These are phyloP conservation scores for Mortierella sp. DNA, from an alignment of 371 early-diverging fungal genomes.

Conservation along the genomic window DNA sequence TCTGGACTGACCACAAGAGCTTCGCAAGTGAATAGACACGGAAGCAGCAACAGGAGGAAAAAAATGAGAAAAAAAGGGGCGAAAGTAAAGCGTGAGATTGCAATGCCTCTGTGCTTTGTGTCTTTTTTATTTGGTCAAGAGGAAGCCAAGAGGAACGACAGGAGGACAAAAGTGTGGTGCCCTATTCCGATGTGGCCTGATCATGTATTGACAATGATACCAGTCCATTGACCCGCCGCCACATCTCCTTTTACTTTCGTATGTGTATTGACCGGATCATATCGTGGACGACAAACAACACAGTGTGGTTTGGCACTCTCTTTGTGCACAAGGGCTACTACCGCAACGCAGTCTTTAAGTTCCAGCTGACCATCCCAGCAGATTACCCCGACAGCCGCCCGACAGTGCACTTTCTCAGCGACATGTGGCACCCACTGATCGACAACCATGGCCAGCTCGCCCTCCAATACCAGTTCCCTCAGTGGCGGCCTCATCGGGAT, in stretches of 20 bases:
- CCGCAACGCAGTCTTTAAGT: slow-evolving; percentile 94
- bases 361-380: slow-evolving; percentile 88
- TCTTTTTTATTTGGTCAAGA: not conserved
- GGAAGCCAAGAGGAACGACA: not conserved
- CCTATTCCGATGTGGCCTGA: not conserved
- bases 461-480: slow-evolving; percentile 82
- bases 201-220: not conserved
- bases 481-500: slow-evolving; percentile 88
- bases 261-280: not conserved
- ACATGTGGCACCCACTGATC: slow-evolving; percentile 97
- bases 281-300: not conserved
- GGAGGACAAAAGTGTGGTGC: not conserved
- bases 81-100: not conserved
- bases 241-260: not conserved
- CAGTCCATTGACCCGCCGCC: not conserved
- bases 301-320: slow-evolving; percentile 88
- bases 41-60: slow-evolving; percentile 3
- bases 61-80: not conserved
- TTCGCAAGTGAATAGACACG: not conserved
- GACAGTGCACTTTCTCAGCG: slow-evolving; percentile 87
- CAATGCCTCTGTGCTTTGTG: not conserved
- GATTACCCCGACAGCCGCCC: slow-evolving; percentile 90
- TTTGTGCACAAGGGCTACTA: slow-evolving; percentile 93
- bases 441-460: slow-evolving; percentile 72
- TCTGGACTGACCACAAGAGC: slow-evolving; percentile 13